Evolutionary conservation across 2,329 filamentous ascomycete genomes (phyloP).

Genomic region (Clarireedia homoeocarpa): DNA sequence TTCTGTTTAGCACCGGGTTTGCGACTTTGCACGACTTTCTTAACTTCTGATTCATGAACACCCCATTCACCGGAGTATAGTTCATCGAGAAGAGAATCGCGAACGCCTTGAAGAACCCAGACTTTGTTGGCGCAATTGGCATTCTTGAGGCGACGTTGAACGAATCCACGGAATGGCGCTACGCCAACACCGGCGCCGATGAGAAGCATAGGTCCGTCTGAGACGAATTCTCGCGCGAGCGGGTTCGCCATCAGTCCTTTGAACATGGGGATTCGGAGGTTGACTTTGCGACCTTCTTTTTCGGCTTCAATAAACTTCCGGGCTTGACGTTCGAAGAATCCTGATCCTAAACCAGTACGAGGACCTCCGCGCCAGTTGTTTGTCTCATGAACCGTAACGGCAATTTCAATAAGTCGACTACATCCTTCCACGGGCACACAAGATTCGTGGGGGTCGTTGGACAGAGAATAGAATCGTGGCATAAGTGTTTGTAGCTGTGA

Average conservation of each 20-base stretch:
- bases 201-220: conserved; percentile 93
- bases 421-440: conserved; percentile 34
- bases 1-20: conserved; percentile 46
- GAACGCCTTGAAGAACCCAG: conserved; percentile 89
- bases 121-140: conserved; percentile 97
- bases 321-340: conserved; percentile 86
- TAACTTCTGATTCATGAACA: conserved; percentile 80
- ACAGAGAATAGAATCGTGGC: conserved; percentile 97
- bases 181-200: conserved; percentile 96
- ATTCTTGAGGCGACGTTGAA: conserved; percentile 85
- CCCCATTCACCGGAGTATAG: conserved; percentile 96
- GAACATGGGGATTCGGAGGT: conserved; percentile 90
- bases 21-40: conserved; percentile 71
- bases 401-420: conserved; percentile 83
- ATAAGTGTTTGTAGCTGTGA: conserved; percentile 80
- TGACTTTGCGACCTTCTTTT: conserved; percentile 47
- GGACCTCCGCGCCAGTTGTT: conserved; percentile 65
- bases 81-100: conserved; percentile 92
- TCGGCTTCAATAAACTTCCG: conserved; percentile 62
- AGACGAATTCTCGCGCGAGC: conserved; percentile 81
- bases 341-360: conserved; percentile 82
- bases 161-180: conserved; percentile 95
- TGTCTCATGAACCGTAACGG: conserved; percentile 90
- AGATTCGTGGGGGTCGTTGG: conserved; percentile 79
- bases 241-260: conserved; percentile 97